These are phyloP conservation scores for Gymnopilus dilepis DNA, from an alignment of 768 basidiomycete species.

Conservation along the genomic window DNA sequence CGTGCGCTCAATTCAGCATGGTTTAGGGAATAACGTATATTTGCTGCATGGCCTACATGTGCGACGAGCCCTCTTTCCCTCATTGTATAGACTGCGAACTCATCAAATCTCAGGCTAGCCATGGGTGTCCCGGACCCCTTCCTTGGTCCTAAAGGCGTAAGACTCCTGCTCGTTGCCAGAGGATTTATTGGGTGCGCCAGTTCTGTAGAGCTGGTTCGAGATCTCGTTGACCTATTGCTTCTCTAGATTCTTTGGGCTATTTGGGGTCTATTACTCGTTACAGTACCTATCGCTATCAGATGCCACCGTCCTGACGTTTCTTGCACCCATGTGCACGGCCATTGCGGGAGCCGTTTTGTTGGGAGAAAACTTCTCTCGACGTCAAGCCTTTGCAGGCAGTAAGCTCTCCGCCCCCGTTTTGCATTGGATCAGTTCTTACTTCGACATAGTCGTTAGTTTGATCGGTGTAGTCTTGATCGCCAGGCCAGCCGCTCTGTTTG, in stretches of 20 bases:
- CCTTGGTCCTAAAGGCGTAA: slow-evolving; percentile 70
- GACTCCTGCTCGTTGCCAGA: slow-evolving; percentile 57
- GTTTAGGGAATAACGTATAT: slow-evolving; percentile 3
- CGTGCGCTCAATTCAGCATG: background rate
- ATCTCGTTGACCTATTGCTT: background rate
- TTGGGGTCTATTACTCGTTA: slow-evolving; percentile 72
- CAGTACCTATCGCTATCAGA: slow-evolving; percentile 81
- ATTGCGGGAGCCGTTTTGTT: slow-evolving; percentile 61
- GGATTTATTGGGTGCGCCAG: slow-evolving; percentile 61
- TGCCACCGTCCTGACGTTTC: slow-evolving; percentile 76
- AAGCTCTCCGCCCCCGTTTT: slow-evolving; percentile 16
- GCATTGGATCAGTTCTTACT: background rate
- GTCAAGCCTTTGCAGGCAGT: slow-evolving; percentile 58
- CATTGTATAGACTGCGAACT: background rate
- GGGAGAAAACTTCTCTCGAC: slow-evolving; percentile 59
- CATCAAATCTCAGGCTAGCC: slow-evolving; percentile 8
- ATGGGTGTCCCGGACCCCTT: slow-evolving; percentile 49
- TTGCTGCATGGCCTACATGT: slow-evolving; percentile 64
- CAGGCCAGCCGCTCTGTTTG: slow-evolving; percentile 77
- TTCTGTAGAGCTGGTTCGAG: background rate
- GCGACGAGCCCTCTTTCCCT: background rate
- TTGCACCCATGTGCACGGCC: slow-evolving; percentile 69
- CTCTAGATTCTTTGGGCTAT: slow-evolving; percentile 71
- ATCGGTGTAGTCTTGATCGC: slow-evolving; percentile 83
- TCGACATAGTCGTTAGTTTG: slow-evolving; percentile 60